Percentiles rank a stretch among this genome's conserved stretches.
Evolutionary conservation across 2,329 filamentous ascomycete genomes (phyloP).

Genomic region (Paracoccidioides brasiliensis): DNA sequence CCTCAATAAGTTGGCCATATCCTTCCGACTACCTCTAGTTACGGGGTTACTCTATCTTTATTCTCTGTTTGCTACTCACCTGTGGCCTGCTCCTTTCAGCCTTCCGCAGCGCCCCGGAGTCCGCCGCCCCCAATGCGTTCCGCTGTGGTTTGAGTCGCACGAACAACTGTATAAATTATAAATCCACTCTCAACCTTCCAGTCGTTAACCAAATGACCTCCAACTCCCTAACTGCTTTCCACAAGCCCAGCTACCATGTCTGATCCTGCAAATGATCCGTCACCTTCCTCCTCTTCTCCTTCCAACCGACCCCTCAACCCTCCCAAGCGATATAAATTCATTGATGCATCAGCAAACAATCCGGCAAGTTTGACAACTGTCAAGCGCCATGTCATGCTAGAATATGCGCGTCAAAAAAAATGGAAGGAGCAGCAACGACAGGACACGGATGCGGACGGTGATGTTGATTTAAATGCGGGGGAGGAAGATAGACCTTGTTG

Average conservation of each 20-base stretch:
- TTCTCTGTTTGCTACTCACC: neutral
- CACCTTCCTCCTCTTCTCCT: neutral
- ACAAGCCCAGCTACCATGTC: slow-evolving; percentile 8
- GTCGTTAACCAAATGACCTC: neutral
- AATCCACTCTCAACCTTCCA: neutral
- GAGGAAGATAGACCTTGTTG: neutral
- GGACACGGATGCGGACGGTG: neutral
- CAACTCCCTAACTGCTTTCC: neutral
- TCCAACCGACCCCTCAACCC: neutral
- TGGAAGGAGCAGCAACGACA: slow-evolving; percentile 4
- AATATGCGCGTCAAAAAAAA: slow-evolving; percentile 28
- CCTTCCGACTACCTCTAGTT: too few species aligned
- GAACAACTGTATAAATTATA: neutral
- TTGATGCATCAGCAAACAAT: slow-evolving; percentile 26
- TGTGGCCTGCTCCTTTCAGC: neutral
- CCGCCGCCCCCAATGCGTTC: neutral
- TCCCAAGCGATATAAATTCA: slow-evolving; percentile 27
- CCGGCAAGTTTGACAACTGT: slow-evolving; percentile 27
- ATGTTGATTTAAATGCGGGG: neutral
- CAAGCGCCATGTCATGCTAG: slow-evolving; percentile 33
- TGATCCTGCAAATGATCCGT: slow-evolving; percentile 3
- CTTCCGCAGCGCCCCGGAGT: neutral
- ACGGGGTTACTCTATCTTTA: too few species aligned
- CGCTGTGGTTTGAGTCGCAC: too few species aligned
- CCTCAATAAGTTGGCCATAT: too few species aligned